phyloP scores from a whole-genome alignment of 495 filamentous ascomycete species.

The Hypoxylon crocopeplum region DNA sequence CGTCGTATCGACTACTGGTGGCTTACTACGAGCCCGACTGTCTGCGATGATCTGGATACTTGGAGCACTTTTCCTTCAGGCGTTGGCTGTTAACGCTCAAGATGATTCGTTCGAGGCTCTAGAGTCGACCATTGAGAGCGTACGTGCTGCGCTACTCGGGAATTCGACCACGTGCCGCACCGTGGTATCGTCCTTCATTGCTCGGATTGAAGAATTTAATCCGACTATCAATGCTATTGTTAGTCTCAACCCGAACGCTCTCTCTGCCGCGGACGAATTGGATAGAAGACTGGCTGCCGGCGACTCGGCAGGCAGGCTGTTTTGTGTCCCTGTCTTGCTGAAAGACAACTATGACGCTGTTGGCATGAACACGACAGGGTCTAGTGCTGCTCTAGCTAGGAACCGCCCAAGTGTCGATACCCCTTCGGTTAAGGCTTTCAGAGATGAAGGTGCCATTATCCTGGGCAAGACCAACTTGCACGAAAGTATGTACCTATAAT shows the following conservation, averaged over 20 bases:
- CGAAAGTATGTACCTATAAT: conserved; percentile 44
- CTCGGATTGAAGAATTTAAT: conserved; percentile 63
- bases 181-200: conserved; percentile 61
- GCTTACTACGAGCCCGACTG: conserved; percentile 14
- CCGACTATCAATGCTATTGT: conserved; percentile 64
- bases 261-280: conserved; percentile 54
- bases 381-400: conserved; percentile 52
- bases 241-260: conserved; percentile 57
- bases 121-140: conserved; percentile 61
- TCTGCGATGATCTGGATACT: conserved; percentile 16
- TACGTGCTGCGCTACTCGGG: conserved; percentile 60
- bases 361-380: conserved; percentile 63
- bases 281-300: conserved; percentile 52
- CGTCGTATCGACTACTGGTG: background rate
- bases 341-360: conserved; percentile 69
- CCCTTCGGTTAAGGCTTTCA: conserved; percentile 56
- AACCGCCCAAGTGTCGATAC: conserved; percentile 56
- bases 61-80: conserved; percentile 6
- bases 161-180: conserved; percentile 56
- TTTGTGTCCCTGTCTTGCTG: conserved; percentile 66
- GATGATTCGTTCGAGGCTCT: conserved; percentile 52
- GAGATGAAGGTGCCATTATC: conserved; percentile 66
- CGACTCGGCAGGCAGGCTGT: conserved; percentile 53
- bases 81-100: background rate
- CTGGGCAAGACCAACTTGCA: conserved; percentile 71